A percentile compares a stretch with the other conserved stretches of the same genome.
Evolutionary conservation across 2,329 filamentous ascomycete species (phyloP).

Genomic region (Volutella citrinella): DNA sequence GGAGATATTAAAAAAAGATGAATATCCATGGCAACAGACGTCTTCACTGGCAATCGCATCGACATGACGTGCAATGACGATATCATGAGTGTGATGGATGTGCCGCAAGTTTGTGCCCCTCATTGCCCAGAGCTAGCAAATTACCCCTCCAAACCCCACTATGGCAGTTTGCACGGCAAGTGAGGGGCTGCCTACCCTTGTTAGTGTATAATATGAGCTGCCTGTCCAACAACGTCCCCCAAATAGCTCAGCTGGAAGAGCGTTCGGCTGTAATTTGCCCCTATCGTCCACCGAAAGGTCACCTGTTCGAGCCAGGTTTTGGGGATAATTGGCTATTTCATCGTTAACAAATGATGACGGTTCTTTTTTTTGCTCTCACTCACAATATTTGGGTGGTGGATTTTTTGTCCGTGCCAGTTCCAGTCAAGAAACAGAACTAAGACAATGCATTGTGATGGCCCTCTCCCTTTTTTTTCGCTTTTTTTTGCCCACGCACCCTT

Average conservation of each 20-base stretch:
- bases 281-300: constrained; percentile 17
- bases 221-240: constrained; percentile 9
- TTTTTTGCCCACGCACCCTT: too few relatives aligned
- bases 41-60: too few relatives aligned
- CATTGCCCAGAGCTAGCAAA: too few relatives aligned
- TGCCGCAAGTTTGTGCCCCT: background rate
- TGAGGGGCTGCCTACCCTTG: background rate
- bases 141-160: too few relatives aligned
- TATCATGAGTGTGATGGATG: too few relatives aligned
- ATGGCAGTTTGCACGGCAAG: too few relatives aligned
- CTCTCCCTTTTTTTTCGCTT: background rate
- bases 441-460: background rate
- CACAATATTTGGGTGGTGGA: background rate
- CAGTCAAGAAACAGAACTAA: background rate
- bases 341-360: too few relatives aligned
- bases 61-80: too few relatives aligned
- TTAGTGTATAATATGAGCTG: background rate
- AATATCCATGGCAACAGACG: background rate
- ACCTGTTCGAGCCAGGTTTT: constrained; percentile 22
- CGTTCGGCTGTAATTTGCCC: constrained; percentile 16
- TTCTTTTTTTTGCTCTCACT: constrained; percentile 3
- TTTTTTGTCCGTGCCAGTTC: background rate
- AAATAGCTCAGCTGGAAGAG: constrained; percentile 20
- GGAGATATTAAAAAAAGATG: background rate
- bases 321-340: too few relatives aligned